Evolutionary conservation across 73 alveolate genomes (phyloP), one percentile per base, ranked within the genome.

Genomic region (Paramecium caudatum): DNA sequence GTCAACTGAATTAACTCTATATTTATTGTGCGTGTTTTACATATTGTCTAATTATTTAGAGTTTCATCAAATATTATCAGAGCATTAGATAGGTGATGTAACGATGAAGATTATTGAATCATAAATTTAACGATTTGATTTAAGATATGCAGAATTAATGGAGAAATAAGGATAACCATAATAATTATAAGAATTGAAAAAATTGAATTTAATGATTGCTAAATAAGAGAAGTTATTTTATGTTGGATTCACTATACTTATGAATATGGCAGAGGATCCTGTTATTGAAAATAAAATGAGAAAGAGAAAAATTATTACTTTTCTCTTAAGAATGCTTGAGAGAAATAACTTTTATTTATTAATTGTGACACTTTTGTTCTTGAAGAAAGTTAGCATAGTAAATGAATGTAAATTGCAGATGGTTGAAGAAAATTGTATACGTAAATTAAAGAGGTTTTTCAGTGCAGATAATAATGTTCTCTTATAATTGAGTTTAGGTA

Each of bases 201-300:
- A 95, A 92, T 94, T 96, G 46, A 91, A 93, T 90, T 65, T 93
- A 27, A 93, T 97, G 93, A 96, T 97, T 61, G 97, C 97, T 81
- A 97, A 97, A 82, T 98, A 98, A 86, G 99, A 98, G 92, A 97
- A 98, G 91, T 91, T 98, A 46, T 94, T 98, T 82, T 97, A 94
- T 48, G 98, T 97, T 30, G 96, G 98, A 32, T 95, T 98, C 65
- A 96, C 96, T 55, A 95, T 98, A 13, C 95, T 98, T n/a, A 94
- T 97, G 65, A 96, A 98, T 87, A 93, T 98, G 86, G 99, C 99
- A 1, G 99, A 98, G 91, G 99, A 98, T 87, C 94, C 97, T 23
- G 90, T 94, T 70, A 97, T 98, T 17, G 99, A 98, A 90, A 93
- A 96, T 65, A 97, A 98, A 91, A 98, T 98, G 98, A 98, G 93